Base-by-base conservation (phyloP, 306 rosid species). In the Boehmeria nivea region DNA sequence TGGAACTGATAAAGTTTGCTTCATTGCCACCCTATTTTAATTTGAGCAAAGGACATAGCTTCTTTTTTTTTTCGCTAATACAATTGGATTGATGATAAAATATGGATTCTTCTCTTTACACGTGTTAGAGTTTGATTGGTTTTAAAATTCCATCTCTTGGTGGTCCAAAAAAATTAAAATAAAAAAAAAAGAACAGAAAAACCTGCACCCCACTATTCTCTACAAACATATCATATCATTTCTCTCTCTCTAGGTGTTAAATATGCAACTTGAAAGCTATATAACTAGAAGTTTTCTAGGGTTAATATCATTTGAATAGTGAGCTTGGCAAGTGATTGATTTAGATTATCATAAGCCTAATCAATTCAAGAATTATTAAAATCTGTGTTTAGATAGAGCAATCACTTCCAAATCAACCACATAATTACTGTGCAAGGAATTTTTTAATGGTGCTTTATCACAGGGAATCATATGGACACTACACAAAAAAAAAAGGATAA, bases 401-500 rank as follows among this genome's bases (percentile, higher is more conserved):
- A 28, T 28, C 8, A 28, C 5, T 28, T 8, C 34, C 34, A 28
- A n/a, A n/a, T 8, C 34, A 28, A 28, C 34, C 3, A 28, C 3
- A 28, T 3, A 28, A 28, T 28, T 28, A 8, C 3, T 28, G 3
- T 28, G 8, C 8, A 8, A n/a, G n/a, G n/a, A n/a, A 28, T 28
- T 28, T 3, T 28, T 28, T 47, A 22, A 48, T 22, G 53, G n/a
- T 13, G 31, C 31, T 12, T 6, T 23, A 9, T 6, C 2, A 12
- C 19, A 11, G 14, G 44, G 36, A 14, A 27, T 25, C 21, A 12
- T 2, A 12, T 1, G 6, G 5, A 36, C 8, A 57, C 24, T 40
- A n/a, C 44, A 52, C 21, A 63, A 52, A n/a, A 42, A 12, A 6
- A n/a, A 3, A 45, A 42, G 54, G 69, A 64, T 43, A 64, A 42